These are phyloP conservation scores for Hemisphaericaspora nanyangensis DNA, from an alignment of 805 yeast species.

Conservation along the genomic window DNA sequence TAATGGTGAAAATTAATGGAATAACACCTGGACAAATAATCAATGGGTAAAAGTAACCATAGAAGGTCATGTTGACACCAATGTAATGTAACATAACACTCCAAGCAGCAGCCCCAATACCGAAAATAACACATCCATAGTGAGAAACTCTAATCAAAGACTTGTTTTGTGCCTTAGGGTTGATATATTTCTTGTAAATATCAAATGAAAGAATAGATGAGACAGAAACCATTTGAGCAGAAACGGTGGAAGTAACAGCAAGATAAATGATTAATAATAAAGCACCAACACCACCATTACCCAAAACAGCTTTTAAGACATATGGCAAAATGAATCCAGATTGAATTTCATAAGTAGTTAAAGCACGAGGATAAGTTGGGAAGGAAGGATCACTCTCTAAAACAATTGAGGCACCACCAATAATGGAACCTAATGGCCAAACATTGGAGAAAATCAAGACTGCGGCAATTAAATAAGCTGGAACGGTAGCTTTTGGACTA, in stretches of 20 bases:
- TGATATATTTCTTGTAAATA: slow-evolving; percentile 42
- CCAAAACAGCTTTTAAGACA: slow-evolving; percentile 27
- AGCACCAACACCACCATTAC: slow-evolving; percentile 29
- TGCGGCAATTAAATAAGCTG: slow-evolving; percentile 35
- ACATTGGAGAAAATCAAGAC: slow-evolving; percentile 27
- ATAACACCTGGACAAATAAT: slow-evolving; percentile 38
- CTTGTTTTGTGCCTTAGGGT: slow-evolving; percentile 38
- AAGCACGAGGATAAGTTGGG: slow-evolving; percentile 29
- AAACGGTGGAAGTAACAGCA: slow-evolving; percentile 40
- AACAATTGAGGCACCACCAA: slow-evolving; percentile 30
- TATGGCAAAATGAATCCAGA: slow-evolving; percentile 29
- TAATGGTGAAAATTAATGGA: slow-evolving; percentile 30
- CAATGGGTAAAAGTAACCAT: slow-evolving; percentile 32
- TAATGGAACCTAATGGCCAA: slow-evolving; percentile 34
- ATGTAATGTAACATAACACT: slow-evolving; percentile 33
- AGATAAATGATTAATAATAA: slow-evolving; percentile 30
- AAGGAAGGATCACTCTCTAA: slow-evolving; percentile 21
- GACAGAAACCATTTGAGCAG: slow-evolving; percentile 39
- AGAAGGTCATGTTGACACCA: slow-evolving; percentile 26
- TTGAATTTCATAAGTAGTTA: slow-evolving; percentile 24
- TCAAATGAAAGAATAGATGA: slow-evolving; percentile 43
- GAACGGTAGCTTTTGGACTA: slow-evolving; percentile 29
- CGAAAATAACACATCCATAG: slow-evolving; percentile 35
- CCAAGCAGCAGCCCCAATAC: slow-evolving; percentile 33
- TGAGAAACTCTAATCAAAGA: slow-evolving; percentile 42